Evolutionary conservation across 345 rosid genomes (phyloP), one percentile per base, ranked within the genome.

Genomic region (Eucalyptus dawsonii): DNA sequence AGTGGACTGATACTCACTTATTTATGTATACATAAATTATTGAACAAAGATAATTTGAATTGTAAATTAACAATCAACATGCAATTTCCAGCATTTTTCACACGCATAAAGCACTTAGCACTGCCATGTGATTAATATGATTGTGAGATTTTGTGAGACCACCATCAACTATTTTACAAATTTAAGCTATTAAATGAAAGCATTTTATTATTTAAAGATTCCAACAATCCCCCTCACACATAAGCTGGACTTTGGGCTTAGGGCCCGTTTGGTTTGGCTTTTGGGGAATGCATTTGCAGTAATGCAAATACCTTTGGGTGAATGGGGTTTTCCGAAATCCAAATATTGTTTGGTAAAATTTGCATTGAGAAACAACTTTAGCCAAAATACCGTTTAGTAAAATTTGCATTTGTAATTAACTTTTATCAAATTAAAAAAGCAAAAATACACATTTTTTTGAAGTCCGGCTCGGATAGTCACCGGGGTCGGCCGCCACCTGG

Each of bases 321-420:
- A 14, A 14, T 5, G 3, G 16, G 7, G 6, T 50, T 50, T 50
- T 50, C 51, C 1, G 1, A 14, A 14, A 50, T 50, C 0, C 16
- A 50, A 50, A 50, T 50, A 50, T 50, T 0, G 3, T 50, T 50
- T 50, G 1, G 17, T 50, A 50, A 50, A 50, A 50, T 50, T 50
- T 50, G 6, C 50, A 50, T 50, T 49, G 15, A 49, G 15, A 49
- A 49, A 49, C 50, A 49, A 49, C 6, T 49, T 13, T 49, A 0
- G 1, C 3, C 16, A 50, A 50, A 50, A 5, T 50, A 50, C 0
- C 16, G 1, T 50, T 50, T 50, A 0, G 6, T 50, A 14, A 50
- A 14, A 50, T 50, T 50, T 50, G 51, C 16, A 50, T 50, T 50
- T 50, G 1, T 50, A 50, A 50, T 50, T 50, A 50, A 14, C 51